Evolutionary conservation across 2,329 filamentous ascomycete species (phyloP).

Genomic region (Colletotrichum sp.): DNA sequence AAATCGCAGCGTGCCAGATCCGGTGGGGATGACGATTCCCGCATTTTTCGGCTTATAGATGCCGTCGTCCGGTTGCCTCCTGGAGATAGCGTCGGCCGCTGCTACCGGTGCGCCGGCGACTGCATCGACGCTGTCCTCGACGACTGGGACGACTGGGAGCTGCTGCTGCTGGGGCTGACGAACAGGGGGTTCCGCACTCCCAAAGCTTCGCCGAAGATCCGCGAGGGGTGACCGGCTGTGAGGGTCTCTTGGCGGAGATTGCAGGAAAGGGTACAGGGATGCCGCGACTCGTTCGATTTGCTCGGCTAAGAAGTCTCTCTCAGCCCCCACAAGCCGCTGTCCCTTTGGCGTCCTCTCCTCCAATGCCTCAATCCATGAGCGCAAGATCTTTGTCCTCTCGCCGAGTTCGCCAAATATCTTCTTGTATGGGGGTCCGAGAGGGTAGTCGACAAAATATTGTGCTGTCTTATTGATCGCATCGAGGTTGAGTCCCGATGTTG

Average conservation of each 20-base stretch:
- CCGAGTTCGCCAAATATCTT: constrained; percentile 36
- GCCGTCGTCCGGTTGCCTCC: not conserved
- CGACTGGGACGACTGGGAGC: not conserved
- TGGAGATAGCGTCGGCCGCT: not conserved
- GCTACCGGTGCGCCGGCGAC: not conserved
- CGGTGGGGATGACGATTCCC: constrained; percentile 41
- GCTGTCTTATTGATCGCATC: constrained; percentile 16
- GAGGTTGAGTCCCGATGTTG: not conserved
- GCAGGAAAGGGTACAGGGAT: constrained; percentile 15
- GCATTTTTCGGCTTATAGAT: constrained; percentile 20
- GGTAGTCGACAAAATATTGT: constrained; percentile 29
- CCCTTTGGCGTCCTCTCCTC: not conserved
- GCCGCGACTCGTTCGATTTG: constrained; percentile 20
- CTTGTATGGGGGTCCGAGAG: constrained; percentile 32
- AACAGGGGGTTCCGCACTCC: not conserved
- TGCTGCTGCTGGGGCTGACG: not conserved
- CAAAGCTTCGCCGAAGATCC: constrained; percentile 23
- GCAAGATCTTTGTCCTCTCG: constrained; percentile 28
- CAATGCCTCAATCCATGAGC: constrained; percentile 24
- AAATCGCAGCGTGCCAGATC: constrained; percentile 34
- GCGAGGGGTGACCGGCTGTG: constrained; percentile 22
- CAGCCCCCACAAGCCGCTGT: constrained; percentile 6
- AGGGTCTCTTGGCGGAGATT: constrained; percentile 4
- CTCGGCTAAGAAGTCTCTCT: constrained; percentile 6
- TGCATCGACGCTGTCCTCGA: not conserved